Evolutionary conservation across 352 stramenopile genomes (phyloP).

Genomic region (Aphanomyces stellatus): DNA sequence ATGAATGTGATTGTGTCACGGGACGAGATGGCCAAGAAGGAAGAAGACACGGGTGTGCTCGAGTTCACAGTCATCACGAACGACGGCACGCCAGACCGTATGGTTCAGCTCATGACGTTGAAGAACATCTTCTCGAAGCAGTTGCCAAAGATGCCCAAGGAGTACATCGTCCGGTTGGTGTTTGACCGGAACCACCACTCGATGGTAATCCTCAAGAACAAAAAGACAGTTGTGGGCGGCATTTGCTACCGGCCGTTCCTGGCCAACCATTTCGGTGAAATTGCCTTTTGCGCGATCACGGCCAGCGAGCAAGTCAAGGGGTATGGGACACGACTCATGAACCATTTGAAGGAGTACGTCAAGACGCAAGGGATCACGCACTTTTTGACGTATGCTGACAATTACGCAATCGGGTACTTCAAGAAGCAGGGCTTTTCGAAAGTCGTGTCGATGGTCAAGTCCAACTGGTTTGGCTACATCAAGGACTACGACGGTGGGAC

Average conservation of each 20-base stretch:
- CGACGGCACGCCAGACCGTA: slow-evolving; percentile 77
- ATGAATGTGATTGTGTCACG: slow-evolving; percentile 38
- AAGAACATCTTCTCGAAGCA: slow-evolving; percentile 98
- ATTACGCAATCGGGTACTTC: slow-evolving; percentile 98
- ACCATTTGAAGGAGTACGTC: slow-evolving; percentile 97
- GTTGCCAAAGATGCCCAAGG: slow-evolving; percentile 98
- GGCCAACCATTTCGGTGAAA: slow-evolving; percentile 96
- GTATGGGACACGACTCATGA: slow-evolving; percentile 99
- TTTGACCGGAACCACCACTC: slow-evolving; percentile 94
- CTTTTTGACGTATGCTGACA: slow-evolving; percentile 99
- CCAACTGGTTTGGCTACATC: slow-evolving; percentile 96
- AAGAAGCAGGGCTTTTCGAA: slow-evolving; percentile 95
- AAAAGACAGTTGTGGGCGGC: slow-evolving; percentile 91
- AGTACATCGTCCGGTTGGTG: slow-evolving; percentile 99
- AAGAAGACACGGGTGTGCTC: slow-evolving; percentile 66
- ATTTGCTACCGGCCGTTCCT: slow-evolving; percentile 97
- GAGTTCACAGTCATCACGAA: slow-evolving; percentile 89
- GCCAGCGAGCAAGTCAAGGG: slow-evolving; percentile 94
- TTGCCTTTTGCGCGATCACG: slow-evolving; percentile 98
- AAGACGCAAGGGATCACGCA: slow-evolving; percentile 87
- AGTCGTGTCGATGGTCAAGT: slow-evolving; percentile 73
- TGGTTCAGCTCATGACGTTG: slow-evolving; percentile 90
- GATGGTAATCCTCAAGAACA: slow-evolving; percentile 91
- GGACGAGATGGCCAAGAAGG: slow-evolving; percentile 83
- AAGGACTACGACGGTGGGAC: slow-evolving; percentile 99